Percentiles rank a stretch among this genome's conserved stretches.
Conservation (phyloP, 345 rosid species). For the Ceriops tagal region DNA sequence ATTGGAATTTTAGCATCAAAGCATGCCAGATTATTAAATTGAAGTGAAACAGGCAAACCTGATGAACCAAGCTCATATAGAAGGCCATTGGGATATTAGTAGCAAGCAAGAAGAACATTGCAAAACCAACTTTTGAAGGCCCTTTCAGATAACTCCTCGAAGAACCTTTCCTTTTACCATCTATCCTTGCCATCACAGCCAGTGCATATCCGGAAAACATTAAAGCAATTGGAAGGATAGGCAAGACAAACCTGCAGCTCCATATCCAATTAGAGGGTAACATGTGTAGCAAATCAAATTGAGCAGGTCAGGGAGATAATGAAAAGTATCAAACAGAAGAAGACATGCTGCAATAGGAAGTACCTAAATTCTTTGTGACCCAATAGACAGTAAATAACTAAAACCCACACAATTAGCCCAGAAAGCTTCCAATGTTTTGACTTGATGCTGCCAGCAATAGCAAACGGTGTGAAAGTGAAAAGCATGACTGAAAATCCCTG, state of each 20-base stretch:
- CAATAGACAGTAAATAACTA: constrained; percentile 65
- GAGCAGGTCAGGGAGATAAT: constrained; percentile 1
- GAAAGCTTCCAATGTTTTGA: constrained; percentile 65
- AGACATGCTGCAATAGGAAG: background rate
- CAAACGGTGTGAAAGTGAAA: constrained; percentile 69
- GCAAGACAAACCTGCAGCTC: constrained; percentile 79
- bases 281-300: constrained; percentile 16
- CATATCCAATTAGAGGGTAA: constrained; percentile 32
- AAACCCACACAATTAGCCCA: constrained; percentile 81
- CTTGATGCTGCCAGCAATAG: constrained; percentile 54
- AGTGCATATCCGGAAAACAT: constrained; percentile 79
- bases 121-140: constrained; percentile 41
- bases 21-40: constrained; percentile 7
- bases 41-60: constrained; percentile 44
- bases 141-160: constrained; percentile 29
- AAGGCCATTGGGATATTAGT: constrained; percentile 86
- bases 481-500: constrained; percentile 88
- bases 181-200: constrained; percentile 44
- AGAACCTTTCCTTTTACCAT: constrained; percentile 37
- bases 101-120: constrained; percentile 66
- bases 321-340: background rate
- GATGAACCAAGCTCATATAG: constrained; percentile 83
- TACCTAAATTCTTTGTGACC: constrained; percentile 85
- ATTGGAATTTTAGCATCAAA: background rate
- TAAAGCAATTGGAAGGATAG: constrained; percentile 87